These are phyloP conservation scores for Begonia fuchsioides DNA, from an alignment of 306 rosid species.

Conservation along the genomic window DNA sequence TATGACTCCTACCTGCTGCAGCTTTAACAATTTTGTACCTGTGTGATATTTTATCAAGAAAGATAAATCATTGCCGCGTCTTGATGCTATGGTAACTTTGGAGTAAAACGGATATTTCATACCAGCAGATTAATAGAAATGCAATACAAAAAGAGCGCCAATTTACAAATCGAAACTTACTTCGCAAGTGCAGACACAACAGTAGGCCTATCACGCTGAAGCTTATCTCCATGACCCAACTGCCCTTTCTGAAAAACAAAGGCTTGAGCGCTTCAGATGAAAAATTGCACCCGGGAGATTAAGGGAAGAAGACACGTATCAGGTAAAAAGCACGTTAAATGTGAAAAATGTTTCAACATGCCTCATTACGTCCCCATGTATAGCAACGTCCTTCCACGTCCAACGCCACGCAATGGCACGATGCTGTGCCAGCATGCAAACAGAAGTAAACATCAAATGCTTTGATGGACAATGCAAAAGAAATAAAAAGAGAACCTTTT, in stretches of 20 bases:
- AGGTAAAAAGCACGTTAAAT: neutral
- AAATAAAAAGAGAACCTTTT: no score
- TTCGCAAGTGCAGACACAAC: conserved; percentile 86
- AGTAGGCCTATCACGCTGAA: conserved; percentile 97
- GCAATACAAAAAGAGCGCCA: neutral
- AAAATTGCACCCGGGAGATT: no score
- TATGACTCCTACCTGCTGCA: conserved; percentile 74
- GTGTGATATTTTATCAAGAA: neutral
- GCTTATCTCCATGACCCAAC: conserved; percentile 85
- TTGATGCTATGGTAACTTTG: neutral
- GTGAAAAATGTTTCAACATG: conserved; percentile 4
- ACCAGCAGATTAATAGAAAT: neutral
- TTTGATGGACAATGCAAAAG: no score
- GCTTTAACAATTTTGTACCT: conserved; percentile 76
- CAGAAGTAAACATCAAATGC: no score
- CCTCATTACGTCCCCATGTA: conserved; percentile 99
- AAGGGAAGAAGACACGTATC: neutral
- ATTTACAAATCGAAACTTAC: conserved; percentile 45
- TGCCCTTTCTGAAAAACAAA: conserved; percentile 74
- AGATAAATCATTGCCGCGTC: neutral
- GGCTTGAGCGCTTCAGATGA: no score
- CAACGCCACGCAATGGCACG: conserved; percentile 94
- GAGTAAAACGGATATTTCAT: no score
- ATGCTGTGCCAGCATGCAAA: conserved; percentile 24
- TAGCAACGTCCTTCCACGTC: conserved; percentile 93